Evolutionary conservation across 331 rosid genomes (phyloP), one percentile per base, ranked within the genome.

Genomic region (Phaseolus coccineus): DNA sequence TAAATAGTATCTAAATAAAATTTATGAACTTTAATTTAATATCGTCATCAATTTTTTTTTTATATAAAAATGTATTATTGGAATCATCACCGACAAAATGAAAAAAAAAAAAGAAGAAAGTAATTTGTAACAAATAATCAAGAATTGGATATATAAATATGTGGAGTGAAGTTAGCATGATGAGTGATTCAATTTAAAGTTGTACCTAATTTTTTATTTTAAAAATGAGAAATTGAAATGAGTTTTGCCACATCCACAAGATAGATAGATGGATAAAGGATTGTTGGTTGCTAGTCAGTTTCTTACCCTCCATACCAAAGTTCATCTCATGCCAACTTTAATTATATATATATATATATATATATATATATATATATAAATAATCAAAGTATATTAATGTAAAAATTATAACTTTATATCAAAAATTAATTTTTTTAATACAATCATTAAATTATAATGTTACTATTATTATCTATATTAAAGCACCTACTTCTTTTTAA

Each of bases 241-340:
- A 44, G 24, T 58, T 69, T 70, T 79, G 86, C 83, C 53, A 68
- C 78, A 59, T 70, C 76, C 61, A 7, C 13, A 81, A 74, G 83
- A 40, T 42, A 42, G 13, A 42, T 9, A 42, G 47, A 42, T 9
- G 9, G 47, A 42, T 65, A 75, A 53, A 33, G 63, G 47, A 71
- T 37, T 66, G 35, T 40, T 84, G 87, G 86, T 82, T 80, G 82
- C 53, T 62, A 68, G 89, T 87, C 91, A 77, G 76, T 76, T 78
- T 89, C 90, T 27, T 80, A 84, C 84, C 6, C 15, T 24, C 33
- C 89, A 39, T 40, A 50, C 82, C 62, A 27, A 79, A 67, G 53
- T 61, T 73, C 69, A 61, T 77, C 50, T 51, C 15, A 48, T 44
- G 79, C 48, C 79, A 77, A 71, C 55, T 37, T 37, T 37, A 6